Evolutionary conservation across 2,329 filamentous ascomycete species (phyloP).

Genomic region (Exserohilum turcica): DNA sequence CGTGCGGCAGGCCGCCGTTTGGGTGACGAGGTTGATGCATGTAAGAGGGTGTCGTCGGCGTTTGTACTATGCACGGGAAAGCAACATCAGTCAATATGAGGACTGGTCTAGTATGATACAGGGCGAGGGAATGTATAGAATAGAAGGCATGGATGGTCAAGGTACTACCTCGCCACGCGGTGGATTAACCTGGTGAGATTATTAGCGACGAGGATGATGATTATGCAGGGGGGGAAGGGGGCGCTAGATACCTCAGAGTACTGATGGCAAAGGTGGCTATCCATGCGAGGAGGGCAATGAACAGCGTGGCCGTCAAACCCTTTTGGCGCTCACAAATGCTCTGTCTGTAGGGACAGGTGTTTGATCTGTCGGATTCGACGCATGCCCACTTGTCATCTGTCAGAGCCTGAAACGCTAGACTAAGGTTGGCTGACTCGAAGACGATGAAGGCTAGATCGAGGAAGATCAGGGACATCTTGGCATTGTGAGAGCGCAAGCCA

Average conservation of each 20-base stretch:
- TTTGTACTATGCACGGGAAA: slow-evolving; percentile 3
- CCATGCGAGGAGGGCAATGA: slow-evolving; percentile 88
- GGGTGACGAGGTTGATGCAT: slow-evolving; percentile 8
- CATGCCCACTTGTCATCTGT: slow-evolving; percentile 64
- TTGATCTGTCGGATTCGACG: slow-evolving; percentile 21
- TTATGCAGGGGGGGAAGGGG: too few species aligned
- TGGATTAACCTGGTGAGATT: slow-evolving; percentile 31
- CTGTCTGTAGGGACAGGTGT: slow-evolving; percentile 36
- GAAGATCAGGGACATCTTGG: slow-evolving; percentile 87
- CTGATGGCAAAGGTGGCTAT: slow-evolving; percentile 87
- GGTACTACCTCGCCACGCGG: slow-evolving; percentile 38
- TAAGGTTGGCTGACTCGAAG: slow-evolving; percentile 91
- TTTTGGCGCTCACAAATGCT: slow-evolving; percentile 67
- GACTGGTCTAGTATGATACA: slow-evolving; percentile 2
- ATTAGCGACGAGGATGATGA: slow-evolving; percentile 7
- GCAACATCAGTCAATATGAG: slow-evolving; percentile 1
- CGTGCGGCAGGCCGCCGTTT: slow-evolving; percentile 4
- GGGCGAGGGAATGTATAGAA: slow-evolving; percentile 6
- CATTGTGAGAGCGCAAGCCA: slow-evolving; percentile 78
- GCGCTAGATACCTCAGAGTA: slow-evolving; percentile 42
- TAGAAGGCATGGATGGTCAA: slow-evolving; percentile 1
- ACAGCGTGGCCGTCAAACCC: slow-evolving; percentile 76
- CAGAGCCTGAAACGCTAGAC: slow-evolving; percentile 84
- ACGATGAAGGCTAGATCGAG: slow-evolving; percentile 96
- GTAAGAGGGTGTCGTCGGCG: slow-evolving; percentile 6